phyloP scores from a whole-genome alignment of 2,329 filamentous ascomycete species.

The Ceratocystis harringtonii region DNA sequence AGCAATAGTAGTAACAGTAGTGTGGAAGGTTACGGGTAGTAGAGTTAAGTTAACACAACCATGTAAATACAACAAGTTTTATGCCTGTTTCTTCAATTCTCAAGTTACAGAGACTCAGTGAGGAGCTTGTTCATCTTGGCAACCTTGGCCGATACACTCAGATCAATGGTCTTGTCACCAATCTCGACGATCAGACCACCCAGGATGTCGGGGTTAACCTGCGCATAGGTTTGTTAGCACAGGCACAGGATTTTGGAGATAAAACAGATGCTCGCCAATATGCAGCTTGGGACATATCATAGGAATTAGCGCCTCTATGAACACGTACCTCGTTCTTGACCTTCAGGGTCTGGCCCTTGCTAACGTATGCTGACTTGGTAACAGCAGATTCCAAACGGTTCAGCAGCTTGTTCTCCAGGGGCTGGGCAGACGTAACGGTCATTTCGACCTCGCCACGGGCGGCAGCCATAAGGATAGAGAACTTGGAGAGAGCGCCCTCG shows the following conservation, averaged over 20 bases:
- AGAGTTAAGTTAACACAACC: constrained; percentile 3
- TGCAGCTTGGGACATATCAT: background rate
- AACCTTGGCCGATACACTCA: constrained; percentile 87
- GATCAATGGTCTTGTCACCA: constrained; percentile 94
- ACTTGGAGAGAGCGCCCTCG: constrained; percentile 74
- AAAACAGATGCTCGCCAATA: background rate
- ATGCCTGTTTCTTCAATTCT: constrained; percentile 8
- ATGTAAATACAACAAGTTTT: constrained; percentile 7
- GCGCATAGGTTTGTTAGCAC: constrained; percentile 6
- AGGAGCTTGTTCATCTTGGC: constrained; percentile 99
- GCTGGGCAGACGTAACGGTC: constrained; percentile 75
- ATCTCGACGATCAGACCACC: constrained; percentile 93
- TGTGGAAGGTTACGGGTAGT: background rate
- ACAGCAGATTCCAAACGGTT: constrained; percentile 74
- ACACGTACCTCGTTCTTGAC: constrained; percentile 66
- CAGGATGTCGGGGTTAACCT: constrained; percentile 90
- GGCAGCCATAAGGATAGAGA: constrained; percentile 72
- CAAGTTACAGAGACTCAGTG: constrained; percentile 79
- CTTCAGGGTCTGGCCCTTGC: constrained; percentile 94
- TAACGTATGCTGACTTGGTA: constrained; percentile 75
- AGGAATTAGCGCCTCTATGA: background rate
- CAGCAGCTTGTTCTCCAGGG: constrained; percentile 77
- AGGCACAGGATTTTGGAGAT: background rate
- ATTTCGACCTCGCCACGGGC: constrained; percentile 87
- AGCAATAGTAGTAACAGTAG: background rate